A percentile compares a stretch with the other conserved stretches of the same genome.
These are phyloP conservation scores for Triangularia setosa DNA, from an alignment of 2,329 filamentous ascomycete species.

Conservation along the genomic window DNA sequence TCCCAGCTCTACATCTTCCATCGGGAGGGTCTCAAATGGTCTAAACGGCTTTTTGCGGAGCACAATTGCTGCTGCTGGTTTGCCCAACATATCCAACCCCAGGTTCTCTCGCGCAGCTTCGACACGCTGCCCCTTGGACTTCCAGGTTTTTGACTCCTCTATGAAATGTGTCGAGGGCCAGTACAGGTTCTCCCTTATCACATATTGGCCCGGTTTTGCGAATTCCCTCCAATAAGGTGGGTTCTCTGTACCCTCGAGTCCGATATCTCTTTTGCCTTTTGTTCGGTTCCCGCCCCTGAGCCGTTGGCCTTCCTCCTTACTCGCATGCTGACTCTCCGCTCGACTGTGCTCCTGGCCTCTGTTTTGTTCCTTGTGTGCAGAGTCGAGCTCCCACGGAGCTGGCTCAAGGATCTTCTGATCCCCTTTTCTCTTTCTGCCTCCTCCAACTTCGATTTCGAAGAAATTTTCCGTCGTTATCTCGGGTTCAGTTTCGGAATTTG, in stretches of 20 bases:
- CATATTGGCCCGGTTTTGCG: not conserved
- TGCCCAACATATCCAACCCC: slow-evolving; percentile 34
- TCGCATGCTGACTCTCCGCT: not conserved
- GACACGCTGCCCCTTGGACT: slow-evolving; percentile 16
- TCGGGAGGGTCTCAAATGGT: not conserved
- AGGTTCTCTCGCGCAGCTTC: slow-evolving; percentile 24
- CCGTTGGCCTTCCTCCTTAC: not conserved
- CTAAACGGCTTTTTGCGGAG: slow-evolving; percentile 33
- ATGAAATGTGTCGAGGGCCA: not conserved
- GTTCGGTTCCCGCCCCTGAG: not conserved
- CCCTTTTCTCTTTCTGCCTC: not conserved
- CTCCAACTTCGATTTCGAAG: not conserved
- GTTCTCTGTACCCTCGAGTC: not conserved
- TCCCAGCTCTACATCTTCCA: not conserved
- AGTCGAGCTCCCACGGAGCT: not conserved
- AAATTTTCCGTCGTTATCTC: not conserved
- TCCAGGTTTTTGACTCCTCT: slow-evolving; percentile 7
- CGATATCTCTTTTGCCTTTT: not conserved
- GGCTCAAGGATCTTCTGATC: not conserved
- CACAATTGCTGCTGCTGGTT: slow-evolving; percentile 44
- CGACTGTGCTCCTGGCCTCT: not conserved
- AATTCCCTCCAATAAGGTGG: not conserved
- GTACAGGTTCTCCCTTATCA: not conserved
- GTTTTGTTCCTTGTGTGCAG: not conserved
- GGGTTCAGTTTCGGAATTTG: not conserved